phyloP scores from a whole-genome alignment of 129 eudicot genomes.

The Solidago caesia region DNA sequence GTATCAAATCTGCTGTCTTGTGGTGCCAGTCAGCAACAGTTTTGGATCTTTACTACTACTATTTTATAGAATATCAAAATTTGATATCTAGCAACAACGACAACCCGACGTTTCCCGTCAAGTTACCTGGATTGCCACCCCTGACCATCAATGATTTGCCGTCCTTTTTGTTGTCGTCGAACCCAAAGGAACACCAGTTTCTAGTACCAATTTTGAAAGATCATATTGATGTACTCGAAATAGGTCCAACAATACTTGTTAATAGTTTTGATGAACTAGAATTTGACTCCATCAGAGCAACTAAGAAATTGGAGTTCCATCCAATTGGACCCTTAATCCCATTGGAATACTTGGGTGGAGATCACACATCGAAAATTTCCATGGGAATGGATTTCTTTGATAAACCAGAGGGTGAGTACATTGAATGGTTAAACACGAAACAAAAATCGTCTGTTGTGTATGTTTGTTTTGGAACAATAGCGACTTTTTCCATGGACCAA shows the following conservation, averaged over 20 bases:
- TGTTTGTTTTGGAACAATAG: slow-evolving; percentile 64
- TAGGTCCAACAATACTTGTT: slow-evolving; percentile 25
- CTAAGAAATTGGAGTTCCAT: slow-evolving; percentile 16
- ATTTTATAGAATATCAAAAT: slow-evolving; percentile 34
- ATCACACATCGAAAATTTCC: not conserved
- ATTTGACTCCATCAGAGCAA: slow-evolving; percentile 14
- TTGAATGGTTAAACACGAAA: slow-evolving; percentile 49
- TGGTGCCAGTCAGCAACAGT: slow-evolving; percentile 60
- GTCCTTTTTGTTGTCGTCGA: slow-evolving; percentile 23
- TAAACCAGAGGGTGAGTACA: slow-evolving; percentile 4
- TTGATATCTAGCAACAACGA: not conserved
- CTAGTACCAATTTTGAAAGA: slow-evolving; percentile 1
- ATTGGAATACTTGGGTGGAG: not conserved
- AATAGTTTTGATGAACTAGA: slow-evolving; percentile 32
- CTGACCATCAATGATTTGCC: slow-evolving; percentile 28
- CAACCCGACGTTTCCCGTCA: slow-evolving; percentile 18
- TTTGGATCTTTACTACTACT: slow-evolving; percentile 37
- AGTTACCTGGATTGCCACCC: slow-evolving; percentile 35
- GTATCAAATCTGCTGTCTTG: slow-evolving; percentile 35
- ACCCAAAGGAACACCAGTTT: not conserved
- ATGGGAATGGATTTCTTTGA: not conserved
- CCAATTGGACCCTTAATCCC: slow-evolving; percentile 51
- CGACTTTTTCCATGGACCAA: slow-evolving; percentile 33
- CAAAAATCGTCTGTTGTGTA: slow-evolving; percentile 45
- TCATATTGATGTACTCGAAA: slow-evolving; percentile 13